A percentile compares a stretch with the other conserved stretches of the same genome.
These are phyloP conservation scores for Aspergillus puulaauensis DNA, from an alignment of 2,329 filamentous ascomycete genomes.

Conservation along the genomic window DNA sequence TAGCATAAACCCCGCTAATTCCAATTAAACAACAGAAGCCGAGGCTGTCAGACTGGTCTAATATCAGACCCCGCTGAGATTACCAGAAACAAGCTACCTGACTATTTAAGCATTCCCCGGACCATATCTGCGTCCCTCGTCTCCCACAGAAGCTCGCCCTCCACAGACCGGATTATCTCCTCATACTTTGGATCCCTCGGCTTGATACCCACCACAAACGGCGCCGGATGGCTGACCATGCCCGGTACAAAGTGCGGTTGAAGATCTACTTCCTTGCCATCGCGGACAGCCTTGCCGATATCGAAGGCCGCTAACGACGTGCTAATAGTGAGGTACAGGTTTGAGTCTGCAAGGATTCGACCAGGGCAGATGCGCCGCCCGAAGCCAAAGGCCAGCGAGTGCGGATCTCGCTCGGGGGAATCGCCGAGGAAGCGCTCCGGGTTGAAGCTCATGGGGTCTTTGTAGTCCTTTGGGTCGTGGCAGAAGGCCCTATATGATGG, in stretches of 20 bases:
- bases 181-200: conserved; percentile 4
- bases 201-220: conserved; percentile 5
- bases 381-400: conserved; percentile 7
- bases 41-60: too few relatives aligned
- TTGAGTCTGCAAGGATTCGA: conserved; percentile 9
- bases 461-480: conserved; percentile 7
- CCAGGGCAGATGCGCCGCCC: conserved; percentile 14
- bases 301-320: conserved; percentile 6
- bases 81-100: not conserved
- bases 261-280: conserved; percentile 2
- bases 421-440: conserved; percentile 12
- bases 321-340: conserved; percentile 4
- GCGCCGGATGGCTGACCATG: conserved; percentile 9
- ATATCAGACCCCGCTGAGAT: too few relatives aligned
- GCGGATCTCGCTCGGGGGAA: conserved; percentile 10
- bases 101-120: not conserved
- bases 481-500: not conserved
- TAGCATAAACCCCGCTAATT: too few relatives aligned
- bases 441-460: conserved; percentile 7
- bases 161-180: conserved; percentile 5
- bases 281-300: not conserved
- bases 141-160: not conserved
- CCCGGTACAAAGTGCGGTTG: conserved; percentile 1
- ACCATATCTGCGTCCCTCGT: conserved; percentile 4
- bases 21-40: too few relatives aligned